phyloP scores from a whole-genome alignment of 139 green algal species.

The Chlamydomonas schloesseri region DNA sequence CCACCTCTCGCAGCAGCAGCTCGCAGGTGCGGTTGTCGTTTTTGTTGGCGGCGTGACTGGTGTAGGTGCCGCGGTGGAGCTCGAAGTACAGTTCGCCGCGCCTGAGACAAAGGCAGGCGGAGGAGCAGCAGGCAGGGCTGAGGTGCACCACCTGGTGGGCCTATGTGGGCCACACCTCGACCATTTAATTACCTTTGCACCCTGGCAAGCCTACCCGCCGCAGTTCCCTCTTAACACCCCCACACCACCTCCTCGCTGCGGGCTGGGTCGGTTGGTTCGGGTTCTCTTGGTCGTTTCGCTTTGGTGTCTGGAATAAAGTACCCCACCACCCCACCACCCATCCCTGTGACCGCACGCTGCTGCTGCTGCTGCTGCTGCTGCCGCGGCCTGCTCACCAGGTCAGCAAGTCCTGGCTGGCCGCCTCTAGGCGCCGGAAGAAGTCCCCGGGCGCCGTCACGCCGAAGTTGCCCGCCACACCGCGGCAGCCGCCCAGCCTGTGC shows the following conservation, averaged over 20 bases:
- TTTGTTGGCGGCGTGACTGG: slow-evolving; percentile 51
- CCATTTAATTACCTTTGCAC: no score
- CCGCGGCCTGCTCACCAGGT: slow-evolving; percentile 19
- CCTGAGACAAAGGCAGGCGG: not conserved
- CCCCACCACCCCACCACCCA: no score
- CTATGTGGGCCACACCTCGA: no score
- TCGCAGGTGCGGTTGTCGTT: slow-evolving; percentile 39
- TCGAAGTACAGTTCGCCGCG: slow-evolving; percentile 60
- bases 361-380: not conserved
- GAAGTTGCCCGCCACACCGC: slow-evolving; percentile 10
- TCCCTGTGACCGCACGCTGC: no score
- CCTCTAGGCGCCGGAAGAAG: slow-evolving; percentile 48
- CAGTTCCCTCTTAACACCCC: no score
- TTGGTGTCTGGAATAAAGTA: no score
- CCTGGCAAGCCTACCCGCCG: no score
- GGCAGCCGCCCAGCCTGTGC: slow-evolving; percentile 27
- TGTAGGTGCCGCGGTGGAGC: slow-evolving; percentile 62
- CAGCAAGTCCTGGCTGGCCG: not conserved
- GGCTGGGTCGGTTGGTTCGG: no score
- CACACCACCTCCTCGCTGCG: no score
- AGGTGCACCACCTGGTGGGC: no score
- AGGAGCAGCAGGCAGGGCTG: no score
- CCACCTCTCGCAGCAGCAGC: slow-evolving; percentile 48
- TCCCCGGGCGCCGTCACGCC: not conserved
- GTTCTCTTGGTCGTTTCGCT: no score